phyloP scores from a whole-genome alignment of 2,329 filamentous ascomycete genomes.

The Trichoderma guizhouense region DNA sequence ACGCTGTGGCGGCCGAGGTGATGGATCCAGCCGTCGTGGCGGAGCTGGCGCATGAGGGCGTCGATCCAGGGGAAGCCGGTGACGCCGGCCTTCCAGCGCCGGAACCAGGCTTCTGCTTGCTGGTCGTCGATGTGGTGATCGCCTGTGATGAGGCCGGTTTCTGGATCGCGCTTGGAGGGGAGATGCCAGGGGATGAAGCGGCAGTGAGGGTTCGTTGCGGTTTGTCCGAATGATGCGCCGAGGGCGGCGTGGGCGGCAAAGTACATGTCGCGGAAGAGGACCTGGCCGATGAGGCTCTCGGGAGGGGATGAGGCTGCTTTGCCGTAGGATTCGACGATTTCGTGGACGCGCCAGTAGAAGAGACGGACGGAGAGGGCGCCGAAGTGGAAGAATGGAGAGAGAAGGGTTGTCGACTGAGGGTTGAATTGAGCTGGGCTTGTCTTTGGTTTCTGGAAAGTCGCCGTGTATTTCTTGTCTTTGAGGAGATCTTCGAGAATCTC shows the following conservation, averaged over 20 bases:
- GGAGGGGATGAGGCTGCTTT: slow-evolving; percentile 59
- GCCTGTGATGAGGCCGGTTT: slow-evolving; percentile 50
- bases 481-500: slow-evolving; percentile 57
- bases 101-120: slow-evolving; percentile 63
- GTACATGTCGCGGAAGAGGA: slow-evolving; percentile 81
- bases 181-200: slow-evolving; percentile 80
- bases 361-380: slow-evolving; percentile 66
- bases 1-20: slow-evolving; percentile 75
- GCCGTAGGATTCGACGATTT: slow-evolving; percentile 56
- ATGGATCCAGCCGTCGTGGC: slow-evolving; percentile 73
- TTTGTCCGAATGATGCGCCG: slow-evolving; percentile 62
- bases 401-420: slow-evolving; percentile 68
- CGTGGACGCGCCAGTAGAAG: slow-evolving; percentile 69
- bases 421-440: slow-evolving; percentile 72
- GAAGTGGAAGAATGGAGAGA: slow-evolving; percentile 73
- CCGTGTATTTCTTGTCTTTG: slow-evolving; percentile 61
- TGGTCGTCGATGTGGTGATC: slow-evolving; percentile 61
- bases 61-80: slow-evolving; percentile 82
- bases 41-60: slow-evolving; percentile 72
- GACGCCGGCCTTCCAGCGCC: slow-evolving; percentile 63
- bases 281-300: slow-evolving; percentile 66
- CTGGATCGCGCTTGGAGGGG: slow-evolving; percentile 53
- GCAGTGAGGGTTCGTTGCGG: slow-evolving; percentile 60
- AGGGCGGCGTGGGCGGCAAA: slow-evolving; percentile 71
- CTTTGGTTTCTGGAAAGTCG: slow-evolving; percentile 72